These are phyloP conservation scores for Trichothecium roseum DNA, from an alignment of 2,329 filamentous ascomycete species.

Conservation along the genomic window DNA sequence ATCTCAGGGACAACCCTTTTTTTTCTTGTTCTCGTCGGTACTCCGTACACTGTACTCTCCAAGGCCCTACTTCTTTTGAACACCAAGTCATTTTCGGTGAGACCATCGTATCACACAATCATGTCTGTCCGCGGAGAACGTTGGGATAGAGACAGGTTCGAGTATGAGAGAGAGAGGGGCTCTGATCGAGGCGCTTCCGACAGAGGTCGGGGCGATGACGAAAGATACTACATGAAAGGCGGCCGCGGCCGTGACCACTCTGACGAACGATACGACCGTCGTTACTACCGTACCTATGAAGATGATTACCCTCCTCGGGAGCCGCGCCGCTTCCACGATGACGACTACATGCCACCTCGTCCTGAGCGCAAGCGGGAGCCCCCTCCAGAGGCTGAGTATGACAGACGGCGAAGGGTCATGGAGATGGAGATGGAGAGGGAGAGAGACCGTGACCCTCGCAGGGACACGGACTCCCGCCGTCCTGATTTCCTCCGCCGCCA, in stretches of 20 bases:
- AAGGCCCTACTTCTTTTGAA: no score
- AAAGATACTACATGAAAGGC: conserved; percentile 31
- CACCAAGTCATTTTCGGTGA: no score
- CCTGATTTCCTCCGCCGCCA: conserved; percentile 67
- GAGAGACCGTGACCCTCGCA: conserved; percentile 36
- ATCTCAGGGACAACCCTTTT: not conserved
- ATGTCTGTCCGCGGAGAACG: conserved; percentile 17
- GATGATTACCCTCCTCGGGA: conserved; percentile 39
- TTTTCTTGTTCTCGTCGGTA: no score
- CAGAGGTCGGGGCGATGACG: conserved; percentile 43
- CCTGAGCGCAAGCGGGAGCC: conserved; percentile 18
- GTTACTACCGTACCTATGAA: conserved; percentile 26
- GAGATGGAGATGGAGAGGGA: conserved; percentile 47
- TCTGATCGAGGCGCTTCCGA: conserved; percentile 16
- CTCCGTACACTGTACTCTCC: no score
- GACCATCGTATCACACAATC: not conserved
- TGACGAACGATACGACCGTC: conserved; percentile 38
- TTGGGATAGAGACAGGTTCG: conserved; percentile 46
- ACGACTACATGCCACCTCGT: conserved; percentile 31
- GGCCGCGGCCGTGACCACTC: conserved; percentile 32
- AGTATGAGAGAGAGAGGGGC: conserved; percentile 21
- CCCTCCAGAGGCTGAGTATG: conserved; percentile 24
- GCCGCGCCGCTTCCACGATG: conserved; percentile 40
- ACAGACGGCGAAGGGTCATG: conserved; percentile 30
- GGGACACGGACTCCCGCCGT: conserved; percentile 43